phyloP scores from a whole-genome alignment of 176 grass and related monocot genomes.

The Thinopyrum elongatum region DNA sequence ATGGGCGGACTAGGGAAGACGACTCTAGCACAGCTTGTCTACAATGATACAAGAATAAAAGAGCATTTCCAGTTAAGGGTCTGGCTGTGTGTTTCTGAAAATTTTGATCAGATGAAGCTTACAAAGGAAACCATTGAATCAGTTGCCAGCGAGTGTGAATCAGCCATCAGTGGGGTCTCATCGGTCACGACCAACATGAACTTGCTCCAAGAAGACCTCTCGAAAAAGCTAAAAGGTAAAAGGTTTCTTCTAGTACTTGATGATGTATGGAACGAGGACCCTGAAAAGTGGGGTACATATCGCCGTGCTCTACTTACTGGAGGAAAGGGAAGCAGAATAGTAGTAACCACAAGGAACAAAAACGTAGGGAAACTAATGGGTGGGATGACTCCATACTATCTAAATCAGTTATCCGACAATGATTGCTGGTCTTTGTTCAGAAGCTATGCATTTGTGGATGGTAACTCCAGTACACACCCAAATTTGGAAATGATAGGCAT shows the following conservation, averaged over 20 bases:
- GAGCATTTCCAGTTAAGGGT: slow-evolving; percentile 60
- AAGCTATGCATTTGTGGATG: slow-evolving; percentile 63
- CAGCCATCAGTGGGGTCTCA: slow-evolving; percentile 30
- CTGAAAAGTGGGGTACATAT: slow-evolving; percentile 62
- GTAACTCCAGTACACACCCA: slow-evolving; percentile 43
- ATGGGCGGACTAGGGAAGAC: slow-evolving; percentile 87
- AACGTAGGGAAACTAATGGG: slow-evolving; percentile 61
- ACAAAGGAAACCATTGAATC: slow-evolving; percentile 75
- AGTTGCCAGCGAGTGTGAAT: slow-evolving; percentile 44
- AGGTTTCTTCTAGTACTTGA: slow-evolving; percentile 79
- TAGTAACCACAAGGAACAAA: slow-evolving; percentile 68
- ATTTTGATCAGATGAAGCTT: slow-evolving; percentile 70
- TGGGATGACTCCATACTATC: slow-evolving; percentile 36
- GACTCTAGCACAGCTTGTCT: slow-evolving; percentile 63
- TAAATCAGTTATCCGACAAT: slow-evolving; percentile 58
- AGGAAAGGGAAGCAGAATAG: slow-evolving; percentile 49
- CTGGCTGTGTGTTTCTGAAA: slow-evolving; percentile 76
- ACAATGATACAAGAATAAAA: slow-evolving; percentile 72
- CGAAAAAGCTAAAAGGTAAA: slow-evolving; percentile 52
- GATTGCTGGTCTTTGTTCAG: slow-evolving; percentile 81
- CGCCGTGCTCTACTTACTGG: slow-evolving; percentile 42
- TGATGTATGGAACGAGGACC: slow-evolving; percentile 84
- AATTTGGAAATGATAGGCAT: slow-evolving; percentile 69
- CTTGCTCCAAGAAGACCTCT: slow-evolving; percentile 69
- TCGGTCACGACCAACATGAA: slow-evolving; percentile 55